Percentiles rank a stretch among this genome's conserved stretches.
Conservation (phyloP, 2,329 filamentous ascomycete genomes). For the Albophoma yamanashiensis region DNA sequence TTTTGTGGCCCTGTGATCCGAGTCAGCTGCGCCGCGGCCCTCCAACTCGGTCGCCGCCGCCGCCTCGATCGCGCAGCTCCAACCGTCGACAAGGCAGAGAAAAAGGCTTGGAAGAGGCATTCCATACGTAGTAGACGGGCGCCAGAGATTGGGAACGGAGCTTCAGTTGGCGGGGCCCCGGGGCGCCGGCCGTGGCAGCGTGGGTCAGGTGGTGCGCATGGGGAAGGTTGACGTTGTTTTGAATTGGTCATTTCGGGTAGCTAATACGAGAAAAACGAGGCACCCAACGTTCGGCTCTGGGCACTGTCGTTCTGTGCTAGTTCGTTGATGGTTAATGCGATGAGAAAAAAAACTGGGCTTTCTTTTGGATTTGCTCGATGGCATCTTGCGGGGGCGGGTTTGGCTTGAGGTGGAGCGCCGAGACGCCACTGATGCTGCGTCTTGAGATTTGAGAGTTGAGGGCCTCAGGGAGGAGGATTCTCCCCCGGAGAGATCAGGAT, state of each 20-base stretch:
- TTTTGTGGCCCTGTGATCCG: slow-evolving; percentile 5
- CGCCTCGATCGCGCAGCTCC: not conserved
- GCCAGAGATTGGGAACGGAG: not conserved
- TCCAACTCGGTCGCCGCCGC: not conserved
- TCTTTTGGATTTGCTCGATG: not conserved
- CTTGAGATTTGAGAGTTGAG: too few species aligned
- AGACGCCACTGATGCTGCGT: too few species aligned
- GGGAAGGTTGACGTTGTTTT: not conserved
- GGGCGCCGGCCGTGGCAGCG: not conserved
- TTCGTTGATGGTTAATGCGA: not conserved
- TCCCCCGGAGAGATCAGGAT: too few species aligned
- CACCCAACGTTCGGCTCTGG: not conserved
- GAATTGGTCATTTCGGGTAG: not conserved
- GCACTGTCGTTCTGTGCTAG: not conserved
- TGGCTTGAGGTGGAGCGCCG: not conserved
- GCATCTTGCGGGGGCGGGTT: not conserved
- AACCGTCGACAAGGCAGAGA: not conserved
- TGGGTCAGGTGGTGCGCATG: not conserved
- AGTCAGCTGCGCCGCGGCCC: slow-evolving; percentile 4
- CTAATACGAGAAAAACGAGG: not conserved
- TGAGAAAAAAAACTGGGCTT: not conserved
- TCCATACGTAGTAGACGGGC: not conserved
- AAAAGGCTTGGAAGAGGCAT: not conserved
- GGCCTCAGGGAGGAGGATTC: too few species aligned
- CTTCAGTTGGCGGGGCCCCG: not conserved